phyloP scores from a whole-genome alignment of 257 asterid genomes.

The Solanum pennellii region DNA sequence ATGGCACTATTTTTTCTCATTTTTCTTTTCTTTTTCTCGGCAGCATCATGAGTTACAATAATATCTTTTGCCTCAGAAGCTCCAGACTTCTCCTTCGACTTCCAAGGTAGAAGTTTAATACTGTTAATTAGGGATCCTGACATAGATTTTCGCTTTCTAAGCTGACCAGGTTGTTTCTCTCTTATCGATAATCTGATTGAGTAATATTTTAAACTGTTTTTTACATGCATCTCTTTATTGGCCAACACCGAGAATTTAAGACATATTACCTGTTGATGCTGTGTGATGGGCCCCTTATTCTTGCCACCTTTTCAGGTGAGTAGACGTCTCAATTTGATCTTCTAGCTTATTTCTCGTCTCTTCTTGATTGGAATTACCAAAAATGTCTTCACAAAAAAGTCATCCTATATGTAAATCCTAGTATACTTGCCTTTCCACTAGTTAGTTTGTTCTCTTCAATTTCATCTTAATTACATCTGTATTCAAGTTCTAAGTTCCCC shows the following conservation, averaged over 20 bases:
- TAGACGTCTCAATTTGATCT: conserved; percentile 12
- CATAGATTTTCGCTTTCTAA: conserved; percentile 25
- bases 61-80: conserved; percentile 27
- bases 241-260: conserved; percentile 2
- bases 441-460: too few relatives aligned
- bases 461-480: too few relatives aligned
- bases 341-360: neutral
- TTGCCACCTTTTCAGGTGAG: conserved; percentile 12
- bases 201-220: too few relatives aligned
- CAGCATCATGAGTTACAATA: conserved; percentile 24
- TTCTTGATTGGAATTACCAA: too few relatives aligned
- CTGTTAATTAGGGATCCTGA: conserved; percentile 23
- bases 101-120: conserved; percentile 48
- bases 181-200: conserved; percentile 13
- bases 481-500: too few relatives aligned
- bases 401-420: too few relatives aligned
- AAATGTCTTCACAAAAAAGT: too few relatives aligned
- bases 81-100: conserved; percentile 49
- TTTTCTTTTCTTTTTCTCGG: conserved; percentile 34
- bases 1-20: too few relatives aligned
- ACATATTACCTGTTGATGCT: conserved; percentile 9
- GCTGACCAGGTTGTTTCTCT: conserved; percentile 18
- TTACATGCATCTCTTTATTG: too few relatives aligned
- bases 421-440: too few relatives aligned
- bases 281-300: conserved; percentile 4